These are phyloP conservation scores for Apiospora pterosperma DNA, from an alignment of 2,329 filamentous ascomycete species.

Conservation along the genomic window DNA sequence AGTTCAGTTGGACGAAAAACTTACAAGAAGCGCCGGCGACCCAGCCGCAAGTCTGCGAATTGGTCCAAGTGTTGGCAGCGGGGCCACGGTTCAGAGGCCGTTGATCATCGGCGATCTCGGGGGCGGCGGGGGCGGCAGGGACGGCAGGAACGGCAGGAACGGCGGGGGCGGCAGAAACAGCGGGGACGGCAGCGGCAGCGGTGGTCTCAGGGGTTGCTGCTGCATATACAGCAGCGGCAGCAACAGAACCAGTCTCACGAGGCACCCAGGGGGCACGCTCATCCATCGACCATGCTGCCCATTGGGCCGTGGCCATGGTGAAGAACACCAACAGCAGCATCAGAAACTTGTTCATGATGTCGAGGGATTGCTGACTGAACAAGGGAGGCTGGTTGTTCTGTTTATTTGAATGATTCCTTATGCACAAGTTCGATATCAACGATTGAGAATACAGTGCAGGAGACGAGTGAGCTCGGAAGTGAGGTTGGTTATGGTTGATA, in stretches of 20 bases:
- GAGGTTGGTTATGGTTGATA: neutral
- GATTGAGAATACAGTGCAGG: neutral
- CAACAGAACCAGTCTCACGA: conserved; percentile 14
- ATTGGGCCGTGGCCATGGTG: conserved; percentile 15
- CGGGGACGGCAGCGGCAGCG: neutral
- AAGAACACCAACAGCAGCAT: conserved; percentile 14
- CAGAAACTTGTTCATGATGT: neutral
- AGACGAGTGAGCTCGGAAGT: neutral
- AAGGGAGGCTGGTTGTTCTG: no score
- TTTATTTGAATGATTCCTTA: no score
- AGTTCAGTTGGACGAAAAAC: conserved; percentile 7
- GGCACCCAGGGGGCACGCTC: conserved; percentile 11
- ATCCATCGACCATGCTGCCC: conserved; percentile 20
- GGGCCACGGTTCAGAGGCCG: no score
- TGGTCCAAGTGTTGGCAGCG: conserved; percentile 17
- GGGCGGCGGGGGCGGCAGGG: neutral
- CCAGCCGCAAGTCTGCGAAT: conserved; percentile 27
- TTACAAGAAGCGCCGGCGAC: conserved; percentile 23
- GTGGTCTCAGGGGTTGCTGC: conserved; percentile 8
- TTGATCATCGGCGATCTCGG: neutral
- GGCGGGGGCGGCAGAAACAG: neutral
- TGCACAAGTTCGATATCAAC: neutral
- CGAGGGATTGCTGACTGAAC: no score
- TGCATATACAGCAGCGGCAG: conserved; percentile 15
- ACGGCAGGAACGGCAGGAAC: no score